These are phyloP conservation scores for Boletus mariae DNA, from an alignment of 1,284 basidiomycete genomes.

Conservation along the genomic window DNA sequence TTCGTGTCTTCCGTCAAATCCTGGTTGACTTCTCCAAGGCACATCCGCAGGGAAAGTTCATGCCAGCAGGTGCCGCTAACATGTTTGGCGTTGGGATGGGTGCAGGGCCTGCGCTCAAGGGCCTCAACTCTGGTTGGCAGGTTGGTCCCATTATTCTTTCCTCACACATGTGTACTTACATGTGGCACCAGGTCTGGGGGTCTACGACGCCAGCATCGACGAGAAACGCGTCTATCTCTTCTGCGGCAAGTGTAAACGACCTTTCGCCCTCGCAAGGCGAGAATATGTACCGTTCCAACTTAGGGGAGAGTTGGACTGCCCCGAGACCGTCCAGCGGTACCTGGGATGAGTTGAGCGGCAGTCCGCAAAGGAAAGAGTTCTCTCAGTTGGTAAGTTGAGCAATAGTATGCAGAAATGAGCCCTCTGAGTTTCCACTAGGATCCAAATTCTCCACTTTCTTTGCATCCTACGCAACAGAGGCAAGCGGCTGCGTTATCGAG, in stretches of 20 bases:
- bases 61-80: conserved; percentile 39
- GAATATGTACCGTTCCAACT: conserved; percentile 41
- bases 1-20: conserved; percentile 4
- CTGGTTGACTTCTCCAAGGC: conserved; percentile 20
- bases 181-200: conserved; percentile 53
- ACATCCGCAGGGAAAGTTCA: conserved; percentile 46
- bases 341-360: conserved; percentile 58
- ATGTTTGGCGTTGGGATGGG: conserved; percentile 55
- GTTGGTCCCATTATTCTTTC: conserved; percentile 38
- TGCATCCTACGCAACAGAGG: conserved; percentile 49
- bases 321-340: conserved; percentile 50
- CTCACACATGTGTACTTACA: conserved; percentile 8
- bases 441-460: conserved; percentile 34
- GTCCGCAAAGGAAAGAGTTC: conserved; percentile 49
- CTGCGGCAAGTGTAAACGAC: conserved; percentile 51
- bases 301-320: conserved; percentile 53
- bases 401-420: conserved; percentile 4
- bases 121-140: conserved; percentile 66
- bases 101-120: conserved; percentile 46
- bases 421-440: conserved; percentile 31
- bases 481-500: conserved; percentile 42
- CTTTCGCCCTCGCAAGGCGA: conserved; percentile 48
- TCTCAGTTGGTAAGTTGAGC: conserved; percentile 41
- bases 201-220: conserved; percentile 47
- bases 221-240: conserved; percentile 62